Evolutionary conservation across 495 filamentous ascomycete species (phyloP), one percentile per base, ranked within the genome.

Genomic region (Aspergillus homomorphus): DNA sequence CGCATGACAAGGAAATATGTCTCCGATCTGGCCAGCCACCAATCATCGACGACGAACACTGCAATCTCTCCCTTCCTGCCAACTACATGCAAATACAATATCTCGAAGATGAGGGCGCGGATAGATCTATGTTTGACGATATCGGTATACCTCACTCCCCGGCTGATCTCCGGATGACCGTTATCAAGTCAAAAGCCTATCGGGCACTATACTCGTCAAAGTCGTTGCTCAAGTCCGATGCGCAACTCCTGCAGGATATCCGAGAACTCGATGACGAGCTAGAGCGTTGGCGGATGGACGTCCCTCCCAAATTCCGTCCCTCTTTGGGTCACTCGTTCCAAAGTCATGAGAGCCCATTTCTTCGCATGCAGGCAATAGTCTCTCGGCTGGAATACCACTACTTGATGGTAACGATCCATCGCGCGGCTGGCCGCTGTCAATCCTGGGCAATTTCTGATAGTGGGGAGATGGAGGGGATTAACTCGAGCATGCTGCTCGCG

Each of bases 1-100:
- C 45, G 30, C 53, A 67, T 45, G 74, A 77, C 53, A 75, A 74
- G 53, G 71, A 75, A 30, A 56, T 75, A 7, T 67, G 67, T 1
- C 56, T 75, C 7, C 70, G 72, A 4, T 69, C 67, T 2, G 73
- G 71, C 26, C 73, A 72, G 53, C 74, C 73, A 12, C 71, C 74
- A 8, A 58, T 64, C 18, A 68, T 77, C 24, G 58, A 61, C 48
- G 73, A 77, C 28, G 67, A 75, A 21, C 64, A 74, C 54, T 77
- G 74, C 59, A 71, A 75, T 58, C 62, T 77, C n/a, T 69, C 66
- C 10, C 63, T 73, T 16, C 73, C 73, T 0, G 57, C 56, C 1
- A 42, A 65, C 21, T 64, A 68, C 52, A 18, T 18, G 16, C 52
- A 63, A 28, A 51, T 43, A 28, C 48, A 51, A 19, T 51, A 51